Evolutionary conservation across 495 filamentous ascomycete species (phyloP).

Genomic region (Cercophora sp.): DNA sequence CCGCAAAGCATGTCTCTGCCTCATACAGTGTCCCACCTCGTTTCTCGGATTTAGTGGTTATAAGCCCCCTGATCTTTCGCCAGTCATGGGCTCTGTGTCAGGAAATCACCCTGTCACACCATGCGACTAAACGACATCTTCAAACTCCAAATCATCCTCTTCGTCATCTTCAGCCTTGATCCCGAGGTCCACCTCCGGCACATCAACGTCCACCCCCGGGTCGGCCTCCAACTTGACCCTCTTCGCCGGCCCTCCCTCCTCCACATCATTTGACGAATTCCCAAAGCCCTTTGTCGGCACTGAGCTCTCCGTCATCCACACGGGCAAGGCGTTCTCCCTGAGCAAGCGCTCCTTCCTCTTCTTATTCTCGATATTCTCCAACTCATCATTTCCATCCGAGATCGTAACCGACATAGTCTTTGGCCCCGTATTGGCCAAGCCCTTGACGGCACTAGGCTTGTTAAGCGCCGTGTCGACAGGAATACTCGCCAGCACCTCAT

Average conservation of each 20-base stretch:
- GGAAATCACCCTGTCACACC: too few relatives aligned
- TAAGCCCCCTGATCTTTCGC: too few relatives aligned
- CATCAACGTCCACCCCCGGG: constrained; percentile 38
- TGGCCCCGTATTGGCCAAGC: constrained; percentile 60
- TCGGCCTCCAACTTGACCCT: constrained; percentile 53
- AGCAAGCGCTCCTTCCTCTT: constrained; percentile 70
- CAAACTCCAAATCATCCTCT: constrained; percentile 61
- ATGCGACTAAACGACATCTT: constrained; percentile 55
- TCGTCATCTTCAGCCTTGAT: constrained; percentile 50
- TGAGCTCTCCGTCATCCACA: constrained; percentile 86
- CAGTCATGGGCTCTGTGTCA: too few relatives aligned
- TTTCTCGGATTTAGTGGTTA: too few relatives aligned
- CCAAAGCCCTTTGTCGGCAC: constrained; percentile 44
- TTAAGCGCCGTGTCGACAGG: constrained; percentile 39
- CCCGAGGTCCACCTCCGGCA: constrained; percentile 34
- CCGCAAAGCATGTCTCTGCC: too few relatives aligned
- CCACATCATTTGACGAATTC: constrained; percentile 8
- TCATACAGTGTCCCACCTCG: too few relatives aligned
- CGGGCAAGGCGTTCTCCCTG: constrained; percentile 78
- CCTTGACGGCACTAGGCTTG: constrained; percentile 67
- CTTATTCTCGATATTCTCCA: constrained; percentile 67
- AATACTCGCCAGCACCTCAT: constrained; percentile 56
- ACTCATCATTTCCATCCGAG: constrained; percentile 68
- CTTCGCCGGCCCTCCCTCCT: constrained; percentile 48
- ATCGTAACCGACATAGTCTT: constrained; percentile 75